A percentile compares a stretch with the other conserved stretches of the same genome.
phyloP scores from a whole-genome alignment of 352 stramenopile species.

The Pythium pyrilobum region DNA sequence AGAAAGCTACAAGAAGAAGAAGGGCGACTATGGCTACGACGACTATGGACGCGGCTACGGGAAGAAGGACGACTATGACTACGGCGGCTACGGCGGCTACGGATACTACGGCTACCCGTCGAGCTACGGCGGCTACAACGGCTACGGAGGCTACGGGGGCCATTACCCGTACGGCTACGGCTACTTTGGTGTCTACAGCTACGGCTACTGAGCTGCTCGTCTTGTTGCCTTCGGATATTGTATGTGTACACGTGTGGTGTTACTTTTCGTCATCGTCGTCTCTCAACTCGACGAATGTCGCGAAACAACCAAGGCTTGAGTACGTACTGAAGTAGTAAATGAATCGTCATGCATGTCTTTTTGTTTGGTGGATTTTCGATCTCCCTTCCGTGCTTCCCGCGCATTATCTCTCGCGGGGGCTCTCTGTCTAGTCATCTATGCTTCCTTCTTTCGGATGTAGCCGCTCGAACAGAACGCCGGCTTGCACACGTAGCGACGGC shows the following conservation, averaged over 20 bases:
- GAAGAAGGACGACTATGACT: not conserved
- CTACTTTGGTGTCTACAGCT: not conserved
- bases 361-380: too few species aligned
- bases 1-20: too few species aligned
- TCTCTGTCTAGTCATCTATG: constrained; percentile 4
- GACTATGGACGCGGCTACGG: not conserved
- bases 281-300: too few species aligned
- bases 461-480: constrained; percentile 80
- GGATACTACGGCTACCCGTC: not conserved
- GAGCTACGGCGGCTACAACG: not conserved
- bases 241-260: not conserved
- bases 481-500: constrained; percentile 81
- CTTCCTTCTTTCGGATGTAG: constrained; percentile 78
- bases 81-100: not conserved
- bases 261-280: too few species aligned
- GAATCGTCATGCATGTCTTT: too few species aligned
- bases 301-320: too few species aligned
- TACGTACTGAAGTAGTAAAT: too few species aligned
- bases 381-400: not conserved
- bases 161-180: not conserved
- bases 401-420: not conserved
- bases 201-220: not conserved
- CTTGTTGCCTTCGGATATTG: not conserved
- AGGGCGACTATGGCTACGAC: too few species aligned
- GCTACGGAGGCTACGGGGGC: not conserved